Percentiles rank a stretch among this genome's conserved stretches.
Conservation (phyloP, 176 grass and related monocot genomes). For the Oropetium thomaeum region DNA sequence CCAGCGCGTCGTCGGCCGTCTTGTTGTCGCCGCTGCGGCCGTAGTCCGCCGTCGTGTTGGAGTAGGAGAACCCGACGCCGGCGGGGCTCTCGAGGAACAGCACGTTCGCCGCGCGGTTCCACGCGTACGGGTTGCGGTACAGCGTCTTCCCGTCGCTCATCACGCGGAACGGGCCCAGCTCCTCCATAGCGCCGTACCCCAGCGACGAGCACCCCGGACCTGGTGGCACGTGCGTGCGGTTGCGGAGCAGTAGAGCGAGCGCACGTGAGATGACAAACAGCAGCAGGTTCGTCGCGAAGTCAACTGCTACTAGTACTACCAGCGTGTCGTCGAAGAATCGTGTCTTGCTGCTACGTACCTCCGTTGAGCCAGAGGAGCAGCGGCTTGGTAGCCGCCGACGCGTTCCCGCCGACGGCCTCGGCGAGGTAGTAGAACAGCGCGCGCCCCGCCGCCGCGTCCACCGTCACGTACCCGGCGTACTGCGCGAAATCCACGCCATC, state of each 20-base stretch:
- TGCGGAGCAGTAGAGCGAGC: too few species aligned
- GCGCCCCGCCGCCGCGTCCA: constrained; percentile 46
- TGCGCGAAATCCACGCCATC: constrained; percentile 59
- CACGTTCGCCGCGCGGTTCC: constrained; percentile 83
- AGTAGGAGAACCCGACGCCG: constrained; percentile 93
- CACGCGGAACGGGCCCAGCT: constrained; percentile 85
- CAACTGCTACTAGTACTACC: too few species aligned
- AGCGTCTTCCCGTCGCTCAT: constrained; percentile 79
- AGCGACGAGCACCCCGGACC: constrained; percentile 82
- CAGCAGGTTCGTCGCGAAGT: too few species aligned
- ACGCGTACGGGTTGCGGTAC: constrained; percentile 74
- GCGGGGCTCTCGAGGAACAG: constrained; percentile 92
- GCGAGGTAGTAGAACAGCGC: constrained; percentile 92
- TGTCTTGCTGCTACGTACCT: too few species aligned
- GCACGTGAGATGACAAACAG: too few species aligned
- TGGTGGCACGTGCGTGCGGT: too few species aligned
- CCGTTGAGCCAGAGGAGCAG: neutral
- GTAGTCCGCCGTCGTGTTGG: constrained; percentile 85
- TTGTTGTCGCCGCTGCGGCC: constrained; percentile 42
- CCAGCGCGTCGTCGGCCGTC: constrained; percentile 58
- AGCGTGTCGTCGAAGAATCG: too few species aligned
- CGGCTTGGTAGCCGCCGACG: neutral
- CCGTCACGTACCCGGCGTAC: constrained; percentile 85
- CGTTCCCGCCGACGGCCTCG: constrained; percentile 43
- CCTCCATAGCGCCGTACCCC: constrained; percentile 88